These are phyloP conservation scores for Fusarium sp. DNA, from an alignment of 2,329 filamentous ascomycete genomes.

Conservation along the genomic window DNA sequence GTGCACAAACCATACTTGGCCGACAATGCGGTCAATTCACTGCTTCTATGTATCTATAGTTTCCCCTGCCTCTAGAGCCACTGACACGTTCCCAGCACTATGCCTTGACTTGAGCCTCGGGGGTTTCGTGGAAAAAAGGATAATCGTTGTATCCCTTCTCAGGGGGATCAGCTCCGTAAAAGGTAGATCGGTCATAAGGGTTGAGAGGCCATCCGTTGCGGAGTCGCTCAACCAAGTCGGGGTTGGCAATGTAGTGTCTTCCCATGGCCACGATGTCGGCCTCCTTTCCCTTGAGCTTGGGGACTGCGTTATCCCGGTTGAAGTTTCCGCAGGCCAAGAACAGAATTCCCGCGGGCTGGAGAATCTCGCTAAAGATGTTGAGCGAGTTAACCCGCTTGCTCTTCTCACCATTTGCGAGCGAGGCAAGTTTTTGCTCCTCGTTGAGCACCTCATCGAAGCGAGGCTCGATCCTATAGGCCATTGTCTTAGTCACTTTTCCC, in stretches of 20 bases:
- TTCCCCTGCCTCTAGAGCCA: background rate
- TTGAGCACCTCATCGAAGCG: constrained; percentile 61
- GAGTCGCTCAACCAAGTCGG: constrained; percentile 53
- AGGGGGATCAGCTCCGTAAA: constrained; percentile 50
- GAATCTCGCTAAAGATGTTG: constrained; percentile 54
- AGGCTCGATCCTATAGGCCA: constrained; percentile 55
- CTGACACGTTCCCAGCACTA: background rate
- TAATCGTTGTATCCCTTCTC: constrained; percentile 47
- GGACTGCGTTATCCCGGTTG: constrained; percentile 52
- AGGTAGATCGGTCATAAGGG: constrained; percentile 54
- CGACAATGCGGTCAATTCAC: background rate
- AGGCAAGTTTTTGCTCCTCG: constrained; percentile 57
- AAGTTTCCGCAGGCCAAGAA: constrained; percentile 66
- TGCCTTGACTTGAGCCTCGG: constrained; percentile 1
- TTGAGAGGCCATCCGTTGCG: constrained; percentile 52
- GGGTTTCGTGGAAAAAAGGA: constrained; percentile 21
- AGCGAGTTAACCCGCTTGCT: constrained; percentile 48
- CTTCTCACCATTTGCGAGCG: constrained; percentile 44
- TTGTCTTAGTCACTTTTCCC: background rate
- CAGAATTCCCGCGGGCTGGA: constrained; percentile 53
- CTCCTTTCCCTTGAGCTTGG: constrained; percentile 53
- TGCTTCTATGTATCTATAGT: background rate
- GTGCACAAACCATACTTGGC: background rate
- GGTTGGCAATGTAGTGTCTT: constrained; percentile 51
- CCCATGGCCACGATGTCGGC: constrained; percentile 48